Evolutionary conservation across 176 grass and related monocot species (phyloP).

Genomic region (Ensete ventricosum): DNA sequence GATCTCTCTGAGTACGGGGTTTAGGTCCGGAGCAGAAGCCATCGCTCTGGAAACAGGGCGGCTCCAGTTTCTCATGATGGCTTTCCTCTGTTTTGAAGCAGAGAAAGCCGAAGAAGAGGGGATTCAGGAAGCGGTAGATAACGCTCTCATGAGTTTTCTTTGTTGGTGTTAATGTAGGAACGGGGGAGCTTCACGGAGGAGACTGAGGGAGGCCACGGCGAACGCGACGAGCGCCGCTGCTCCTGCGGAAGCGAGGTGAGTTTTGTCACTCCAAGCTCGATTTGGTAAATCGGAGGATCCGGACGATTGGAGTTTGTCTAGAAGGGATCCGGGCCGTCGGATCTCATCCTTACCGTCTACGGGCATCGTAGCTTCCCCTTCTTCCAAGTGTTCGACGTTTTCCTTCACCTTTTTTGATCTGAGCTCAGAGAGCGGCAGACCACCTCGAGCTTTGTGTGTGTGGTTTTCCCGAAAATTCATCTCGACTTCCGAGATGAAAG

Average conservation of each 20-base stretch:
- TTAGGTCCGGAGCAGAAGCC: no score
- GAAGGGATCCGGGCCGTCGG: not conserved
- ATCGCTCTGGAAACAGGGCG: no score
- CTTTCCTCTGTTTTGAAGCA: not conserved
- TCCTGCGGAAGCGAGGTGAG: not conserved
- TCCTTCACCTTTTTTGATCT: not conserved
- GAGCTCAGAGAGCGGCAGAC: not conserved
- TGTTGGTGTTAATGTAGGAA: not conserved
- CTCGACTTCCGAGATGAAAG: not conserved
- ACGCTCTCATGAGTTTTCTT: not conserved
- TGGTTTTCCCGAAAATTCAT: not conserved
- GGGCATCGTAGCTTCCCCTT: not conserved
- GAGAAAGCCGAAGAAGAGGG: not conserved
- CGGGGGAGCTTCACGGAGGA: not conserved
- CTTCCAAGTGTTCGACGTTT: not conserved
- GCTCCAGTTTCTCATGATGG: not conserved
- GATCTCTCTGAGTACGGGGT: no score
- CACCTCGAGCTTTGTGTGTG: not conserved
- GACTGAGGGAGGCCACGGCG: not conserved
- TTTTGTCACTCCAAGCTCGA: not conserved
- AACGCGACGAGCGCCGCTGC: not conserved
- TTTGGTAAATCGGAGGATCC: not conserved
- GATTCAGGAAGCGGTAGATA: not conserved
- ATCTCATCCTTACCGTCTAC: not conserved
- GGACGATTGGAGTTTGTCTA: not conserved